Evolutionary conservation across 352 stramenopile genomes (phyloP), one percentile per base, ranked within the genome.

Genomic region (Peronosclerospora sorghi): DNA sequence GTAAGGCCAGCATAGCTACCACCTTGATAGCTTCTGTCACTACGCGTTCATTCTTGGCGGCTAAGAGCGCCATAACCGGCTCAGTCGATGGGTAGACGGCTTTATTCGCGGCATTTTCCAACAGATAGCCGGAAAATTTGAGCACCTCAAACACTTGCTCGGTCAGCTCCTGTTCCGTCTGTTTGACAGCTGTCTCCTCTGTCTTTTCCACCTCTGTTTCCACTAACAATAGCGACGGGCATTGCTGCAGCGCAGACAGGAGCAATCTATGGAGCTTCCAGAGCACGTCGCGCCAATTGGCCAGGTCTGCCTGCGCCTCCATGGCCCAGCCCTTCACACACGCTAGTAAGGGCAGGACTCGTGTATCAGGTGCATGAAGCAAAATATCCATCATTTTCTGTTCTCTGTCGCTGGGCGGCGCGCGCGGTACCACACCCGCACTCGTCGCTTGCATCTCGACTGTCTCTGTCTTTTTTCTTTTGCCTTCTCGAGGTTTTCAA

Each of bases 41-140:
- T 13, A 93, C 41, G 5, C 64, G 66, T 24, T 93, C 78, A 36
- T 82, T 84, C 21, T 70, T 61, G 14, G 81, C 78, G 15, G 56
- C 72, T 14, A 93, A 36, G 7, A 84, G 65, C 37, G 59, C 58
- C 21, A 63, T 48, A 7, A 79, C 54, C 17, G 41, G 53, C 47
- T 87, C 72, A 10, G 66, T 41, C 3, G 73, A 84, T 45, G 65
- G 61, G 48, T 81, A 93, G 18, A 74, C 43, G 19, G 80, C 69
- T 50, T 93, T 93, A 53, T 87, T 85, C 5, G 65, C 62, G 1
- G 81, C 62, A 43, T 93, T 93, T 26, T 89, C 76, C 27, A 90
- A 65, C 32, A 93, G 44, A 29, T 86, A 71, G 10, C 72, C 73
- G 4, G 61, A 71, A 45, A 90, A 88, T 2, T 78, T 78, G 49